Base-by-base conservation (phyloP, 768 basidiomycete species). In the Auriscalpium orientale region DNA sequence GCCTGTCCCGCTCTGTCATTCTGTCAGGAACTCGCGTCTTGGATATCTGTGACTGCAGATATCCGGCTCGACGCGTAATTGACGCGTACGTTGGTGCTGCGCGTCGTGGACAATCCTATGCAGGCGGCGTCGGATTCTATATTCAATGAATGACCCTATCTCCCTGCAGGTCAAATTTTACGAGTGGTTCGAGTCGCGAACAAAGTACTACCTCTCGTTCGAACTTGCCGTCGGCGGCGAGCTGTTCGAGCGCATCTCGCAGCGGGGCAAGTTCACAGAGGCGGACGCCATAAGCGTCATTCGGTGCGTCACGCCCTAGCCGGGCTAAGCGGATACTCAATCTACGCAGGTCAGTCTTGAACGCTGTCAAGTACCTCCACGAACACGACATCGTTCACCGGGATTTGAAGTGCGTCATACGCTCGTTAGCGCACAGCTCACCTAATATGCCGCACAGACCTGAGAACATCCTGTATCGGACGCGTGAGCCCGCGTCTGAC, bases 221-320 rank as follows among this genome's bases (percentile, higher is more conserved):
- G 92, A 98, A 69, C 86, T 98, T 9, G 95, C 94, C 0, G 79
- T 83, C 0, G 95, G 97, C 6, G 97, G 97, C 34, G 97, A 98
- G 66, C 80, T 98, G 2, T 99, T 99, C 67, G 89, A 93, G 50
- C 80, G 92, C 46, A 91, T 98, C 60, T 71, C 87, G 46, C 73
- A 86, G 58, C 82, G 79, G 58, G 97, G 97, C 13, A 95, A 89
- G 64, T 98, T 98, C 64, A 95, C 94, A 0, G 97, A 99, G 67
- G 80, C 82, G 46, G 93, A 98, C 65, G 97, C 93, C 1, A 83
- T 92, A 6, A 67, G 73, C 1, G 89, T 94, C 9, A 74, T 95
- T 13, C 72, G 79, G 86, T 91, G 45, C 37, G 84, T 77, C 34
- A 49, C 20, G 18, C 22, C 48, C 40, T 16, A 11, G 16, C 34